Conservation (phyloP, 352 stramenopile species). For the Globisporangium abappressorium region DNA sequence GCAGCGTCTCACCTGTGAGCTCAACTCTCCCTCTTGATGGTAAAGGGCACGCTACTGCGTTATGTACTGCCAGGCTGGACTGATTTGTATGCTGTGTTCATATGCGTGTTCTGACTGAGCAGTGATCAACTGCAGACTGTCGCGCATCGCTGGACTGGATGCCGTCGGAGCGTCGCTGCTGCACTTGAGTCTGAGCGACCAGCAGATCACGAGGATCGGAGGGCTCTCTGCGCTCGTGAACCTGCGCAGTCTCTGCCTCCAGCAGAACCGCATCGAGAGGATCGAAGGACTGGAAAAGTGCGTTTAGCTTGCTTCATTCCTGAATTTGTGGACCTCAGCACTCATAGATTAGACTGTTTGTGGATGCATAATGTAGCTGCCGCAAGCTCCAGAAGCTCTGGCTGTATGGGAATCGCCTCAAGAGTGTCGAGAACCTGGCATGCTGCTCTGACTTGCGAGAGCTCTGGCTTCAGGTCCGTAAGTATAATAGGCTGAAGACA, state of each 20-base stretch:
- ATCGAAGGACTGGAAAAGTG: slow-evolving; percentile 76
- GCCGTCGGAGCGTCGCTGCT: slow-evolving; percentile 61
- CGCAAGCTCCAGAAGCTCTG: slow-evolving; percentile 73
- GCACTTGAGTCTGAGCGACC: slow-evolving; percentile 75
- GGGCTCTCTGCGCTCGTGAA: slow-evolving; percentile 52
- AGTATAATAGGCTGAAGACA: background rate
- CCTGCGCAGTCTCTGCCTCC: slow-evolving; percentile 69
- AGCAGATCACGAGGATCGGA: slow-evolving; percentile 56
- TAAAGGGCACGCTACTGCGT: background rate
- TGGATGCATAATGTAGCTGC: slow-evolving; percentile 23
- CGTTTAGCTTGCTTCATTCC: background rate
- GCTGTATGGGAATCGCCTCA: slow-evolving; percentile 73
- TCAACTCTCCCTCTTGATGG: background rate
- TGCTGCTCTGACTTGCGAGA: slow-evolving; percentile 71
- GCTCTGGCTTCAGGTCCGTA: slow-evolving; percentile 72
- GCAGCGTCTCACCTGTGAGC: slow-evolving; percentile 46
- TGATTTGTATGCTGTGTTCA: background rate
- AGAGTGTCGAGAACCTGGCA: slow-evolving; percentile 54
- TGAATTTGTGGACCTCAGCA: background rate
- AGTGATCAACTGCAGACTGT: slow-evolving; percentile 78
- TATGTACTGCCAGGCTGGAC: background rate
- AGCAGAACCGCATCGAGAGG: slow-evolving; percentile 73
- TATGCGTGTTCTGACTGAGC: background rate
- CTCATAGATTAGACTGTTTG: background rate
- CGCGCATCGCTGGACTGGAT: slow-evolving; percentile 43